Percentiles rank a stretch among this genome's conserved stretches.
Evolutionary conservation across 2,329 filamentous ascomycete genomes (phyloP).

Genomic region (Cytospora leucostoma): DNA sequence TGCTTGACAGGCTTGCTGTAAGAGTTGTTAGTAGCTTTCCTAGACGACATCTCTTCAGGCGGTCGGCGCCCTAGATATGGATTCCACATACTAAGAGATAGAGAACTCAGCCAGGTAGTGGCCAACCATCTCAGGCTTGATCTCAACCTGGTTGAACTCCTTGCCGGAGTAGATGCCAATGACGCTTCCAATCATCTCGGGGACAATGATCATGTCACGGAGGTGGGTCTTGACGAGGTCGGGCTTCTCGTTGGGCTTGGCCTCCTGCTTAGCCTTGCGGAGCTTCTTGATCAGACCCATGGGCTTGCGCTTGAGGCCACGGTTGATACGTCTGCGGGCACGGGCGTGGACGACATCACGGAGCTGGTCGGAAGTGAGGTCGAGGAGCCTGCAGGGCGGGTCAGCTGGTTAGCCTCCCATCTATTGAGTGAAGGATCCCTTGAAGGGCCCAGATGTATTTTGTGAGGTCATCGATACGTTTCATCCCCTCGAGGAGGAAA

Average conservation of each 20-base stretch:
- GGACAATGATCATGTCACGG: conserved; percentile 99
- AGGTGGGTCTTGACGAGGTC: conserved; percentile 99
- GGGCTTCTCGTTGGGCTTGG: conserved; percentile 99
- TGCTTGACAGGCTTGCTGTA: conserved; percentile 98
- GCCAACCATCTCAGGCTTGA: conserved; percentile 99
- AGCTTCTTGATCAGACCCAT: conserved; percentile 99
- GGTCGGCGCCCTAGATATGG: neutral
- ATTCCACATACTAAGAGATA: conserved; percentile 89
- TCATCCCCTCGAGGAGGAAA: conserved; percentile 1
- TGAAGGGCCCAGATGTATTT: neutral
- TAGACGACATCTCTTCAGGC: neutral
- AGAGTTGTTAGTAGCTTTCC: conserved; percentile 49
- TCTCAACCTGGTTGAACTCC: conserved; percentile 99
- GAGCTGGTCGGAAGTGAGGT: conserved; percentile 97
- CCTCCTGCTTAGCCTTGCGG: conserved; percentile 98
- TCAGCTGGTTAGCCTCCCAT: conserved; percentile 18
- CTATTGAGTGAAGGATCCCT: neutral
- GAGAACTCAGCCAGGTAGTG: conserved; percentile 99
- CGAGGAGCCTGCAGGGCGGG: conserved; percentile 74
- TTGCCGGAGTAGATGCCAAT: conserved; percentile 99
- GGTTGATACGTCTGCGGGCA: conserved; percentile 98
- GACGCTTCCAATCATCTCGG: conserved; percentile 99
- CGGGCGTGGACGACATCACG: conserved; percentile 99
- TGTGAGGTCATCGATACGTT: neutral
- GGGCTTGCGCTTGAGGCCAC: conserved; percentile 98